These are phyloP conservation scores for Prosopis cineraria DNA, from an alignment of 306 rosid genomes.

Conservation along the genomic window DNA sequence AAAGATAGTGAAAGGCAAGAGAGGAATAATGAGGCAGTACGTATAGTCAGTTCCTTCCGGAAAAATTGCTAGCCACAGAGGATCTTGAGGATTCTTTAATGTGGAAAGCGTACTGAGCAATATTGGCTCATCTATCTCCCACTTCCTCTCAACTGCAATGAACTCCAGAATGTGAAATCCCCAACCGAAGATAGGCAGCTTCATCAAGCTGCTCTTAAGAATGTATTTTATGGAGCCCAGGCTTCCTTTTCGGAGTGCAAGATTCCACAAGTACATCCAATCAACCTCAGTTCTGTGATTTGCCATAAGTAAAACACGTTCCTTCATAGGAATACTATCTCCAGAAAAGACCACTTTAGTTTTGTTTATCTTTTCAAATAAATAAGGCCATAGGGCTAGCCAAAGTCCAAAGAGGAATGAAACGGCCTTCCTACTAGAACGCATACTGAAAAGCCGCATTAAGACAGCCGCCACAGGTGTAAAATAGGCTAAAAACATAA, in stretches of 20 bases:
- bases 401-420: conserved; percentile 70
- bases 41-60: conserved; percentile 98
- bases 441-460: conserved; percentile 58
- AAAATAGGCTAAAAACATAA: conserved; percentile 68
- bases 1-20: conserved; percentile 24
- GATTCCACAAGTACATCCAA: conserved; percentile 99
- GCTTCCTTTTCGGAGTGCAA: conserved; percentile 81
- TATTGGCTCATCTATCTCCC: conserved; percentile 81
- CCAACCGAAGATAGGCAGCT: conserved; percentile 93
- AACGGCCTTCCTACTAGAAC: conserved; percentile 68
- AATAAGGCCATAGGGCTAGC: conserved; percentile 87
- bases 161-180: conserved; percentile 93
- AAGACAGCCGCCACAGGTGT: conserved; percentile 54
- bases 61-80: conserved; percentile 87
- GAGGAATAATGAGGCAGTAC: conserved; percentile 55
- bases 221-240: conserved; percentile 82
- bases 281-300: conserved; percentile 98
- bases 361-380: conserved; percentile 80
- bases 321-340: conserved; percentile 67
- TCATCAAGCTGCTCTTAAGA: conserved; percentile 95
- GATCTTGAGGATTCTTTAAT: conserved; percentile 65
- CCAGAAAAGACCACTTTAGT: conserved; percentile 86
- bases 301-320: conserved; percentile 81
- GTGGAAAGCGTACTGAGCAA: conserved; percentile 59
- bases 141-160: conserved; percentile 88